Conservation (phyloP, 2,329 filamentous ascomycete genomes). For the Alternaria brassicicola region DNA sequence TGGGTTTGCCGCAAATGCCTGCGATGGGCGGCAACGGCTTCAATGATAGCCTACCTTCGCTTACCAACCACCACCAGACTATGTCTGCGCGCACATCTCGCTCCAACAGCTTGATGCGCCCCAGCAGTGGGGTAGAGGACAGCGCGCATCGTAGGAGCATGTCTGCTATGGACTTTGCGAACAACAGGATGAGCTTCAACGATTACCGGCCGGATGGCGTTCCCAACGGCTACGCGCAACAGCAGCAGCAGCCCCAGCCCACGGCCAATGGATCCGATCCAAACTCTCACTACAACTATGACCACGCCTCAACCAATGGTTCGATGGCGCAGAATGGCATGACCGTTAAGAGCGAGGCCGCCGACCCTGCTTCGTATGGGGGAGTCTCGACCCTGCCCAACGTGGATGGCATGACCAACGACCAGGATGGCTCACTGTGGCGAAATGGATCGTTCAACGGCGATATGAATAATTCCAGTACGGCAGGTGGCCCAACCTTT, state of each 20-base stretch:
- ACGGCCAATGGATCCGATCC: slow-evolving; percentile 25
- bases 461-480: slow-evolving; percentile 52
- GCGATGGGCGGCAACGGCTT: slow-evolving; percentile 43
- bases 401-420: slow-evolving; percentile 44
- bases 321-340: slow-evolving; percentile 45
- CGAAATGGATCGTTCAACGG: slow-evolving; percentile 52
- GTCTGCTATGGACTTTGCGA: slow-evolving; percentile 44
- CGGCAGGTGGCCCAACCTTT: slow-evolving; percentile 53
- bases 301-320: slow-evolving; percentile 37
- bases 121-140: slow-evolving; percentile 46
- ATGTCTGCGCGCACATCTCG: slow-evolving; percentile 57
- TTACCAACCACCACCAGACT: slow-evolving; percentile 49
- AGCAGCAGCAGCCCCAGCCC: slow-evolving; percentile 12
- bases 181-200: slow-evolving; percentile 44
- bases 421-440: slow-evolving; percentile 49
- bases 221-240: slow-evolving; percentile 32
- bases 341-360: slow-evolving; percentile 43
- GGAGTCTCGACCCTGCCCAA: slow-evolving; percentile 45
- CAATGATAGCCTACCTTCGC: slow-evolving; percentile 47
- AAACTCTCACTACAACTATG: slow-evolving; percentile 43
- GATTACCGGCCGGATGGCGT: slow-evolving; percentile 44
- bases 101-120: slow-evolving; percentile 57
- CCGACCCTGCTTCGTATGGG: slow-evolving; percentile 38
- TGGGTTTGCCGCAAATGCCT: slow-evolving; percentile 45
- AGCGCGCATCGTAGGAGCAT: slow-evolving; percentile 43